Evolutionary conservation across 2,329 filamentous ascomycete species (phyloP), one percentile per base, ranked within the genome.

Genomic region (Penicillium sp.): DNA sequence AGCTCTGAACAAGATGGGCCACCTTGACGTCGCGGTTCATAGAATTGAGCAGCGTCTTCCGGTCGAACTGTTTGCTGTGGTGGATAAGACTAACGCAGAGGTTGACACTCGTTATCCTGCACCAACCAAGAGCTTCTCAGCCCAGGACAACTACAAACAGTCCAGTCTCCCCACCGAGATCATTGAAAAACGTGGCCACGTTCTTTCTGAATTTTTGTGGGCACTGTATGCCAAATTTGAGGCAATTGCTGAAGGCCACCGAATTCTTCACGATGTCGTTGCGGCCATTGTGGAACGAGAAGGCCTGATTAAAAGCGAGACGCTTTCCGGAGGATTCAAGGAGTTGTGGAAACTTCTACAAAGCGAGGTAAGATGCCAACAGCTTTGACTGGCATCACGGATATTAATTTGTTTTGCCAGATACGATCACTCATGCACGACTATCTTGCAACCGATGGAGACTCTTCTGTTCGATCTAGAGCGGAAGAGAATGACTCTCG

Each of bases 301-400:
- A 70, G 89, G 89, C 75, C 73, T 81, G 50, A 75, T 72, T 50
- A 82, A 84, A 55, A 86, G 73, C 80, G 88, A 79, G 78, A 82
- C 85, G 0, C 82, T 97, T 50, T 88, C 91, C 6, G 88, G 91
- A 55, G 92, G 92, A 56, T 99, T 99, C 77, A 94, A 93, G 70
- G 94, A 97, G 76, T 79, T 99, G 41, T 99, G 95, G 95, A 96
- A 97, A 71, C 80, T 99, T 8, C 93, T 97, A 69, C 94, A 99
- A 71, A 97, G 95, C 75, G 94, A 99, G 72, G 78, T 80, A 67
- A 54, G 69, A 42, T 3, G 2, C 9, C 21, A 31, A 25, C 17
- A 7, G 8, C 15, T 31, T 29, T 17, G 27, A 13, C 27, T 25
- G 12, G 9, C 12, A 15, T 48, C 3, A 12, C 19, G 25, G 19